phyloP scores from a whole-genome alignment of 768 basidiomycete species.

The Tephrocybe sp. region DNA sequence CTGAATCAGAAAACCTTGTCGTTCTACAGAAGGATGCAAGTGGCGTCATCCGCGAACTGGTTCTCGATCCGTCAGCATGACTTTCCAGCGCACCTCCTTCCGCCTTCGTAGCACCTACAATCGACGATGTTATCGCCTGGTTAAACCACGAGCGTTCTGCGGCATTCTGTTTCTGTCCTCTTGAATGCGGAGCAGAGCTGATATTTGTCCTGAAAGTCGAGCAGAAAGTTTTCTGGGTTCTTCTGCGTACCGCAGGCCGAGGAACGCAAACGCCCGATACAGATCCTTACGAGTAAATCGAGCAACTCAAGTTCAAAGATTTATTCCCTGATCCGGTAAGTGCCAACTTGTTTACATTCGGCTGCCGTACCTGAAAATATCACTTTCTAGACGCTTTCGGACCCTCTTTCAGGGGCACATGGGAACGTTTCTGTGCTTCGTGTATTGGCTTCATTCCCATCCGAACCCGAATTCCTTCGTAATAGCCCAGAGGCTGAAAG shows the following conservation, averaged over 20 bases:
- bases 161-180: not conserved
- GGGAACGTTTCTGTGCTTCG: not conserved
- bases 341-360: not conserved
- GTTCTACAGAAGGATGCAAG: not conserved
- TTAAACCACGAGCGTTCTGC: not conserved
- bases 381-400: not conserved
- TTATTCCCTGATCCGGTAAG: not conserved
- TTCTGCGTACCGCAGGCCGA: not conserved
- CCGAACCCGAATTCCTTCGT: not conserved
- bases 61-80: not conserved
- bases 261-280: not conserved
- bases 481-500: not conserved
- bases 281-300: not conserved
- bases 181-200: constrained; percentile 1
- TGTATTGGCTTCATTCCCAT: not conserved
- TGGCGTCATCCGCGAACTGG: not conserved
- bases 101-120: not conserved
- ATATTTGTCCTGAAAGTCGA: not conserved
- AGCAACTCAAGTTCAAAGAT: not conserved
- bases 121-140: constrained; percentile 1
- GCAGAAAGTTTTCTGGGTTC: not conserved
- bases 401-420: not conserved
- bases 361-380: not conserved
- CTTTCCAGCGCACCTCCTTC: not conserved
- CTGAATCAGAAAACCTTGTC: not conserved